Evolutionary conservation across 2,329 filamentous ascomycete species (phyloP).

Genomic region (Verticillium klebahnii): DNA sequence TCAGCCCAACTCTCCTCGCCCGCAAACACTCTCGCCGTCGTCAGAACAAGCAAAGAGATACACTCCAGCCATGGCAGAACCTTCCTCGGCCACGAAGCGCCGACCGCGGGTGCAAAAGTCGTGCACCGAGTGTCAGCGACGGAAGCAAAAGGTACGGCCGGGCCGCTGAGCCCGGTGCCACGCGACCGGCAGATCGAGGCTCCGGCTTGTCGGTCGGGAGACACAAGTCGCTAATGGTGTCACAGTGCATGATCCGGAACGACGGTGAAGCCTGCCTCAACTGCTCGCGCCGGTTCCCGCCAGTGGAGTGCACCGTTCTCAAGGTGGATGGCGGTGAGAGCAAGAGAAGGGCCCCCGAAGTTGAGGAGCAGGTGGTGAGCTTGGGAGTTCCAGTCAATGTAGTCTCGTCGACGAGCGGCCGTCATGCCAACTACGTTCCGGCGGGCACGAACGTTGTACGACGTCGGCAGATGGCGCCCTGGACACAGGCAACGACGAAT

Average conservation of each 20-base stretch:
- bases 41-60: neutral
- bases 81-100: slow-evolving; percentile 1
- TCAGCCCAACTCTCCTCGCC: neutral
- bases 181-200: neutral
- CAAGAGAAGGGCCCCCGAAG: neutral
- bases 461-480: neutral
- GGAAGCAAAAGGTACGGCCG: slow-evolving; percentile 13
- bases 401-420: neutral
- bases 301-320: slow-evolving; percentile 10
- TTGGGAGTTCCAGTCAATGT: slow-evolving; percentile 7
- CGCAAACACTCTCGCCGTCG: neutral
- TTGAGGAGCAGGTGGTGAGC: slow-evolving; percentile 8
- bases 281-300: slow-evolving; percentile 13
- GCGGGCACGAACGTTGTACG: neutral
- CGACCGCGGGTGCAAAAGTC: slow-evolving; percentile 12
- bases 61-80: neutral
- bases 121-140: slow-evolving; percentile 13
- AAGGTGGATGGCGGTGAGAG: slow-evolving; percentile 1
- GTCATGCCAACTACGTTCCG: neutral
- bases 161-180: neutral
- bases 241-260: slow-evolving; percentile 12
- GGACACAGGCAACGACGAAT: neutral
- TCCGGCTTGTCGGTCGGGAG: neutral
- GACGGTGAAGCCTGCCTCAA: slow-evolving; percentile 8
- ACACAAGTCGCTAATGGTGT: neutral